These are phyloP conservation scores for Marasmius sp. DNA, from an alignment of 1,284 basidiomycete genomes.

Conservation along the genomic window DNA sequence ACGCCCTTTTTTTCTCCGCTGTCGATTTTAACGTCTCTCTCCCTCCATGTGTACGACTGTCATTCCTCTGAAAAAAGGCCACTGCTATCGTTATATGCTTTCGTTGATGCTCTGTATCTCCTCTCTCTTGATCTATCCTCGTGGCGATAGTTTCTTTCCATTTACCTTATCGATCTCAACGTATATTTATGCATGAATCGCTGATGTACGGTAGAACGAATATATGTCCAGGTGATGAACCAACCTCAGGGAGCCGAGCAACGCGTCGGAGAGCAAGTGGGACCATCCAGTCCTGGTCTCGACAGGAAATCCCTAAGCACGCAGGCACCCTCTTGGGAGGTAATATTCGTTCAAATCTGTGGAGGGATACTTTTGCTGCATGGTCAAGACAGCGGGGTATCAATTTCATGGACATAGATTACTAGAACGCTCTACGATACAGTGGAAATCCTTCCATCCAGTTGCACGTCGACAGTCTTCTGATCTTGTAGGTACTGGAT, in stretches of 20 bases:
- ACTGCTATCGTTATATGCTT: background rate
- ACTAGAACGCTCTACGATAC: too few relatives aligned
- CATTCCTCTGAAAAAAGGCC: background rate
- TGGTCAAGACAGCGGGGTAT: too few relatives aligned
- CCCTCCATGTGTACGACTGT: background rate
- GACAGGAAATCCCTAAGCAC: too few relatives aligned
- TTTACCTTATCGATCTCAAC: background rate
- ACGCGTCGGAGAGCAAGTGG: too few relatives aligned
- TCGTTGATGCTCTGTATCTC: background rate
- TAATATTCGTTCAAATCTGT: too few relatives aligned
- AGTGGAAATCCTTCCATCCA: conserved; percentile 1
- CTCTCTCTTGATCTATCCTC: background rate
- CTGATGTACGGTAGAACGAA: background rate
- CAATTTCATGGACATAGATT: too few relatives aligned
- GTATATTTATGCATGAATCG: background rate
- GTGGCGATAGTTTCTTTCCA: background rate
- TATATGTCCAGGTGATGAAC: background rate
- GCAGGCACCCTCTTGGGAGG: too few relatives aligned
- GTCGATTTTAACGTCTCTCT: background rate
- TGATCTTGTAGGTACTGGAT: conserved; percentile 27
- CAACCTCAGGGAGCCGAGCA: too few relatives aligned
- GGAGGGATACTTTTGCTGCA: too few relatives aligned
- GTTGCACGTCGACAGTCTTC: background rate
- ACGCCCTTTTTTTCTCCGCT: background rate
- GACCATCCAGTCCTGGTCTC: too few relatives aligned